Evolutionary conservation across 352 stramenopile genomes (phyloP).

Genomic region (Blastocystis sp.): DNA sequence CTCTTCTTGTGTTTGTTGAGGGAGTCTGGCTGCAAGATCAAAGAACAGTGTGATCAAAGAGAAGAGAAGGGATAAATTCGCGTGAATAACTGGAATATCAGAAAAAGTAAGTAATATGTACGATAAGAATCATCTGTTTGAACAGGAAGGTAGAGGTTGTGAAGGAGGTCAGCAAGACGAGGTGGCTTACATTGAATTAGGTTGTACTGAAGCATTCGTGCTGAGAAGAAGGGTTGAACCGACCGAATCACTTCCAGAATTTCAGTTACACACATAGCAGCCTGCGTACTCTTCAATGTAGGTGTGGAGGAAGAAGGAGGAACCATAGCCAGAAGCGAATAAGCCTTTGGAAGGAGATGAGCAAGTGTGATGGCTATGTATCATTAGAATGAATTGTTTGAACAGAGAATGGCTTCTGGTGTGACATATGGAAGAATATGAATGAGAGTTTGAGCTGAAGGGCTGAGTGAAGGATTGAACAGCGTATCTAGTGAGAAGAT

Average conservation of each 20-base stretch:
- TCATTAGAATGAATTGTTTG: neutral
- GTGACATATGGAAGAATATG: constrained; percentile 20
- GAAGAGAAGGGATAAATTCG: constrained; percentile 25
- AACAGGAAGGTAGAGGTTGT: constrained; percentile 20
- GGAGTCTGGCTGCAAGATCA: constrained; percentile 7
- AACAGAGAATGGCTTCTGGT: constrained; percentile 43
- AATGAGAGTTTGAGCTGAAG: constrained; percentile 14
- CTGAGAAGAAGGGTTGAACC: constrained; percentile 2
- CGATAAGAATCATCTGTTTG: neutral
- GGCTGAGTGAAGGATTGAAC: neutral
- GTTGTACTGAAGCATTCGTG: constrained; percentile 6
- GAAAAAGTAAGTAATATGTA: neutral
- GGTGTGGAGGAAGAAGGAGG: constrained; percentile 13
- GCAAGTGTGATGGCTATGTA: neutral
- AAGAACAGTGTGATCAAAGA: constrained; percentile 9
- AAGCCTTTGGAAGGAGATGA: constrained; percentile 51
- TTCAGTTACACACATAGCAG: constrained; percentile 30
- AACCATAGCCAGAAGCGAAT: constrained; percentile 10
- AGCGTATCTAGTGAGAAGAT: neutral
- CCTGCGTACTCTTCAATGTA: constrained; percentile 41
- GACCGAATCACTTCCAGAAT: constrained; percentile 15
- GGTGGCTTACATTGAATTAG: neutral
- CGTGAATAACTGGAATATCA: neutral
- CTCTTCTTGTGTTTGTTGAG: neutral
- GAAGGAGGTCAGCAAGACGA: constrained; percentile 2